Base-by-base conservation (phyloP, 495 filamentous ascomycete genomes). In the Penicillium pulvis region DNA sequence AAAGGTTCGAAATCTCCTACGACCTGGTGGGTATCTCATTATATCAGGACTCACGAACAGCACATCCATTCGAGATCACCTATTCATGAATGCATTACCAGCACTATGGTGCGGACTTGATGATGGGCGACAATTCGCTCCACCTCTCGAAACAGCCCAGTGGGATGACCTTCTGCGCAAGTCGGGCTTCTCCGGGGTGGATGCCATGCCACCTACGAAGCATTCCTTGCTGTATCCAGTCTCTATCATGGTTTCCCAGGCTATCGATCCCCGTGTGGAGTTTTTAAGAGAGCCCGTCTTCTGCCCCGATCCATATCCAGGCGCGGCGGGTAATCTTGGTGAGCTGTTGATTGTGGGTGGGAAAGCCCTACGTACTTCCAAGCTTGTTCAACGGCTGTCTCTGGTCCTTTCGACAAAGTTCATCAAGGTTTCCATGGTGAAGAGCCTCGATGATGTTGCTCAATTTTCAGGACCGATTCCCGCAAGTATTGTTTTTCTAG, bases 211-310 rank as follows among this genome's bases (percentile, higher is more conserved):
- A 10, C 20, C 51, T 4, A 9, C 8, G 16, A 17, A 12, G 9
- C 33, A 42, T 26, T 16, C 9, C 7, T 7, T 53, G 3, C 16
- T 43, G 1, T 54, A 23, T 6, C 57, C 75, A 0, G 63, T 72
- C 12, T 73, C 70, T 0, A 62, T 82, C 26, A 63, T 81, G 0
- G 58, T 61, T 6, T 47, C 73, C 1, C 81, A 81, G 59, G 80
- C 80, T 0, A 63, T 79, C 0, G 70, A 82, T 60, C 62, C 76
- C 2, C 46, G 60, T 58, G 50, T 70, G 1, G 26, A 65, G 1
- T 51, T 64, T 17, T 47, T 80, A 1, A 61, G 70, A 11, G n/a
- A 26, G 49, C 56, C 56, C 11, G 19, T 58, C n/a, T 42, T 46
- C 49, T 36, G 33, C n/a, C 31, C 20, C 28, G 39, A 51, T 19